phyloP scores from a whole-genome alignment of 2,329 filamentous ascomycete genomes.

The Fusarium hostae region DNA sequence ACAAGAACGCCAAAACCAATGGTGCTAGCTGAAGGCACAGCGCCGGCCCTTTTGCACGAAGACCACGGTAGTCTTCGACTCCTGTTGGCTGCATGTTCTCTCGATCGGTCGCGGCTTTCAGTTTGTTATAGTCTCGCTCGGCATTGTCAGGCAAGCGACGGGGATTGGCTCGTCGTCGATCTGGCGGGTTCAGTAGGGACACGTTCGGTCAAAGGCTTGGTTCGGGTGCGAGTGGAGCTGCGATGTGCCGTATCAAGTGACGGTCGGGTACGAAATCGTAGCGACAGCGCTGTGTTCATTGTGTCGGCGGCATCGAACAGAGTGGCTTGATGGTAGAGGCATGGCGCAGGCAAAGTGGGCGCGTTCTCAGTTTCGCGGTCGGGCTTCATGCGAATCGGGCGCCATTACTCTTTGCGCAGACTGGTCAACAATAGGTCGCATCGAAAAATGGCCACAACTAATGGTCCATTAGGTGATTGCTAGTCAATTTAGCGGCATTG shows the following conservation, averaged over 20 bases:
- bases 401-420: fast-evolving
- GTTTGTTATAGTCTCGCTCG: fast-evolving
- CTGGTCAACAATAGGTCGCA: neutral
- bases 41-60: fast-evolving
- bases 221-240: fast-evolving
- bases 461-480: neutral
- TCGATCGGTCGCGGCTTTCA: neutral
- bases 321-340: neutral
- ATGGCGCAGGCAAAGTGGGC: too few species aligned
- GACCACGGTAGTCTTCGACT: fast-evolving
- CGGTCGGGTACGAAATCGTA: neutral
- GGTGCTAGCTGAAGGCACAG: too few species aligned
- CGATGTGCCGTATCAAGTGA: fast-evolving
- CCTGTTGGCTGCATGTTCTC: fast-evolving
- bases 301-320: fast-evolving
- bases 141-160: fast-evolving
- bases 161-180: fast-evolving
- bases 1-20: fast-evolving
- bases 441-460: too few species aligned
- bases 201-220: fast-evolving
- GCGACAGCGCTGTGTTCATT: neutral
- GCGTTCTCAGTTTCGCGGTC: fast-evolving
- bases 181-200: fast-evolving
- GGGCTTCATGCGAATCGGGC: fast-evolving
- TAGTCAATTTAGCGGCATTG: neutral